Conservation (phyloP, 768 basidiomycete genomes). For the Suillus tomentosus region DNA sequence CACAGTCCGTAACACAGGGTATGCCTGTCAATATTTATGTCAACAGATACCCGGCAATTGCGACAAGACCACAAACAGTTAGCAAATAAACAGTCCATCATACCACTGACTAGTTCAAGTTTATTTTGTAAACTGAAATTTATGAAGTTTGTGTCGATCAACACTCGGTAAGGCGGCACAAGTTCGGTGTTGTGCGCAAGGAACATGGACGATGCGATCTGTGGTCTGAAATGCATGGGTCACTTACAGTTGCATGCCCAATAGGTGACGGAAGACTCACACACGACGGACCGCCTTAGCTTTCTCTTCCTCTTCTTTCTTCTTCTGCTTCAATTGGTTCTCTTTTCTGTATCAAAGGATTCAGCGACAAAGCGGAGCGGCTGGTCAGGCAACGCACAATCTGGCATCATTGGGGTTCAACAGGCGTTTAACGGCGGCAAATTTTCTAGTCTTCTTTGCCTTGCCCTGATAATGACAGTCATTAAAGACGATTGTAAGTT, state of each 20-base stretch:
- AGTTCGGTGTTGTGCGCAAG: constrained; percentile 94
- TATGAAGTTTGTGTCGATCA: constrained; percentile 99
- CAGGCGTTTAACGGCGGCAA: constrained; percentile 91
- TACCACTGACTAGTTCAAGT: constrained; percentile 91
- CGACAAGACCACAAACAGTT: constrained; percentile 66
- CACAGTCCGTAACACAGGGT: constrained; percentile 98
- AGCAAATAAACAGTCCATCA: constrained; percentile 99
- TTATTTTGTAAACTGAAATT: constrained; percentile 99
- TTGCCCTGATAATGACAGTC: constrained; percentile 56
- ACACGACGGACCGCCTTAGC: constrained; percentile 76
- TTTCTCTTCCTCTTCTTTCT: constrained; percentile 80
- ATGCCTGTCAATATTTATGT: constrained; percentile 61
- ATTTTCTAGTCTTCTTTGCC: constrained; percentile 93
- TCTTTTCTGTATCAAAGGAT: constrained; percentile 67
- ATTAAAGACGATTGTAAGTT: background rate
- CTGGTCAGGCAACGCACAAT: constrained; percentile 56
- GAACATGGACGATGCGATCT: constrained; percentile 90
- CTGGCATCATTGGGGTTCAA: constrained; percentile 92
- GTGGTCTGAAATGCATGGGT: constrained; percentile 51
- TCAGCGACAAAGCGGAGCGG: constrained; percentile 4
- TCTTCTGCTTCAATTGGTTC: constrained; percentile 87
- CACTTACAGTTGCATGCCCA: constrained; percentile 1
- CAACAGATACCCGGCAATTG: constrained; percentile 7
- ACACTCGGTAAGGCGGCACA: constrained; percentile 93
- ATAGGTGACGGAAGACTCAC: constrained; percentile 47